Evolutionary conservation across 441 rosid species (phyloP).

Genomic region (Populus tomentosa): DNA sequence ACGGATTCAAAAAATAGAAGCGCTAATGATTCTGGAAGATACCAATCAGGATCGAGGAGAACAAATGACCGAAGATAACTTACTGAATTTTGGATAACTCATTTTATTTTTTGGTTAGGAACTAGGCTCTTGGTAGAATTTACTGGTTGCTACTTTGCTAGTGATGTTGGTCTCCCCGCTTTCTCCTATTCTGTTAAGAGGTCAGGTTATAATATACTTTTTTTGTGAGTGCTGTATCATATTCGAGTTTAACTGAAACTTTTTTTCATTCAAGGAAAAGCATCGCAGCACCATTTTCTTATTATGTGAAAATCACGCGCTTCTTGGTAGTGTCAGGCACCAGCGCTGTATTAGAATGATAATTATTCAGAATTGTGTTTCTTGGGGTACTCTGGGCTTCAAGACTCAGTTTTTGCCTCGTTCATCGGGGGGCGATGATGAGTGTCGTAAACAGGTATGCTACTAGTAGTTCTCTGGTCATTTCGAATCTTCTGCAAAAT

Average conservation of each 20-base stretch:
- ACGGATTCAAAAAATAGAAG: conserved; percentile 43
- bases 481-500: not conserved
- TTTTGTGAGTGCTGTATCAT: not conserved
- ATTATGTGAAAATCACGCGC: not conserved
- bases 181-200: not conserved
- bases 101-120: not conserved
- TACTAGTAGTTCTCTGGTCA: not conserved
- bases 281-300: not conserved
- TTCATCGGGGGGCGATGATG: not conserved
- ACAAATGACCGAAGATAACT: conserved; percentile 19
- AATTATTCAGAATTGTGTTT: not conserved
- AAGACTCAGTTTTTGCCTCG: too few species aligned
- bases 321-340: not conserved
- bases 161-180: not conserved
- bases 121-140: not conserved
- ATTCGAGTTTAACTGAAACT: not conserved
- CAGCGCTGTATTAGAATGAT: not conserved
- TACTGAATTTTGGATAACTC: not conserved
- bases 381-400: not conserved
- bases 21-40: conserved; percentile 36
- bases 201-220: not conserved
- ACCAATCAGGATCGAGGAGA: conserved; percentile 44
- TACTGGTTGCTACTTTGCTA: not conserved
- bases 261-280: not conserved
- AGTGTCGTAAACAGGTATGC: not conserved